A percentile compares a stretch with the other conserved stretches of the same genome.
Evolutionary conservation across 1,284 basidiomycete species (phyloP).

Genomic region (Ceratobasidium sp.): DNA sequence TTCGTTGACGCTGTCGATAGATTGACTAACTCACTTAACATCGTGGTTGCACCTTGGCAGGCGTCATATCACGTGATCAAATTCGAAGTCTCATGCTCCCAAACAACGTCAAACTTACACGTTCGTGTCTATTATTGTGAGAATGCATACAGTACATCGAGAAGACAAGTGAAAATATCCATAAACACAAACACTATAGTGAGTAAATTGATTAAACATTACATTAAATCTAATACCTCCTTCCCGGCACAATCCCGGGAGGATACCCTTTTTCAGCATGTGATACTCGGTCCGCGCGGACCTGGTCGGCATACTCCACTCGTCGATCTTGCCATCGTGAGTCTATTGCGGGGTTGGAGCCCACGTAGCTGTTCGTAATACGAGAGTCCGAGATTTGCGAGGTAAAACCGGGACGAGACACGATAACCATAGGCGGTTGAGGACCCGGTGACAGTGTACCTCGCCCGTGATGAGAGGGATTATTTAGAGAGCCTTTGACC

Average conservation of each 20-base stretch:
- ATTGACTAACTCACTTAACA: constrained; percentile 40
- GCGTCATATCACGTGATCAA: constrained; percentile 5
- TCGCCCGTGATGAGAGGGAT: constrained; percentile 11
- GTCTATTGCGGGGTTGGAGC: constrained; percentile 23
- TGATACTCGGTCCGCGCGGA: constrained; percentile 13
- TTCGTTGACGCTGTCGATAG: not conserved
- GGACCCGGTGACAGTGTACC: constrained; percentile 26
- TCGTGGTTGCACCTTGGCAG: constrained; percentile 14
- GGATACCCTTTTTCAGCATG: constrained; percentile 39
- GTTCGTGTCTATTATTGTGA: not conserved
- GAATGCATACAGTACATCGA: not conserved
- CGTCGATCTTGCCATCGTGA: constrained; percentile 37
- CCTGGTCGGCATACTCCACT: constrained; percentile 28
- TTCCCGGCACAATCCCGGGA: constrained; percentile 19
- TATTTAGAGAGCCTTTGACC: constrained; percentile 30
- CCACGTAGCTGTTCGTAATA: not conserved
- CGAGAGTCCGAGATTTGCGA: constrained; percentile 18
- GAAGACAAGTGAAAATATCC: not conserved
- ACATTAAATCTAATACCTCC: constrained; percentile 10
- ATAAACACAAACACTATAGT: not conserved
- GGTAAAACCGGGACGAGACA: constrained; percentile 15
- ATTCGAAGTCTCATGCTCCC: not conserved
- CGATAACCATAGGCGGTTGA: not conserved
- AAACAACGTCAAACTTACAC: not conserved
- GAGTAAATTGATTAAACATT: constrained; percentile 16